phyloP scores from a whole-genome alignment of 208 protist species.

The Leishmania tarentolae region DNA sequence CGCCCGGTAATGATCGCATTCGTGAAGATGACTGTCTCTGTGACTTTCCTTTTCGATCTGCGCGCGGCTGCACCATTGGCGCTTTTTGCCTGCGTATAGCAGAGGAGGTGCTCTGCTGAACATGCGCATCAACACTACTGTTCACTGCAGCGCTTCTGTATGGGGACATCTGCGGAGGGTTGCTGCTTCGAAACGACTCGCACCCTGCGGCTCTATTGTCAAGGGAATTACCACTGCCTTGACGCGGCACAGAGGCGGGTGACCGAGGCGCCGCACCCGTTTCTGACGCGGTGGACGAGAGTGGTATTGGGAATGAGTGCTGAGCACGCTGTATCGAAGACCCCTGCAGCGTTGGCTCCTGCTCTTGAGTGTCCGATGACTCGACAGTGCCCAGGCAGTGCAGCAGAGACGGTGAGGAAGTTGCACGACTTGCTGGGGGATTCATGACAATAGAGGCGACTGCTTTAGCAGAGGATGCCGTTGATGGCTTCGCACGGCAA shows the following conservation, averaged over 20 bases:
- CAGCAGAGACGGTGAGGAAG: neutral
- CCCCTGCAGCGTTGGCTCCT: neutral
- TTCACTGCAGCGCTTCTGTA: neutral
- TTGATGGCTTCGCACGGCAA: neutral
- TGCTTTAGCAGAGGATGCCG: neutral
- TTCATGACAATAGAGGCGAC: neutral
- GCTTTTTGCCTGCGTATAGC: neutral
- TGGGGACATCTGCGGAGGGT: neutral
- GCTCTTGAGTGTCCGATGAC: neutral
- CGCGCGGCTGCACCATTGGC: neutral
- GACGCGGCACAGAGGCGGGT: neutral
- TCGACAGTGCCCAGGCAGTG: neutral
- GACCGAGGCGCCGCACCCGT: neutral
- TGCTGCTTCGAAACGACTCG: neutral
- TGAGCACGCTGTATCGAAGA: neutral
- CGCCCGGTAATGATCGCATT: conserved; percentile 27
- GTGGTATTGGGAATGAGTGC: neutral
- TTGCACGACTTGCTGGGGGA: neutral
- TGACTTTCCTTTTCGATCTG: neutral
- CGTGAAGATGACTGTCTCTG: neutral
- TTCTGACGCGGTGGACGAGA: neutral
- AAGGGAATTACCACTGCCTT: neutral
- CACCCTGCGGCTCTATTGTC: neutral
- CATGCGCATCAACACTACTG: neutral
- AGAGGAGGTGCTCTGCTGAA: neutral